phyloP scores from a whole-genome alignment of 371 early-diverging fungal genomes.

The Parasitella parasitica region DNA sequence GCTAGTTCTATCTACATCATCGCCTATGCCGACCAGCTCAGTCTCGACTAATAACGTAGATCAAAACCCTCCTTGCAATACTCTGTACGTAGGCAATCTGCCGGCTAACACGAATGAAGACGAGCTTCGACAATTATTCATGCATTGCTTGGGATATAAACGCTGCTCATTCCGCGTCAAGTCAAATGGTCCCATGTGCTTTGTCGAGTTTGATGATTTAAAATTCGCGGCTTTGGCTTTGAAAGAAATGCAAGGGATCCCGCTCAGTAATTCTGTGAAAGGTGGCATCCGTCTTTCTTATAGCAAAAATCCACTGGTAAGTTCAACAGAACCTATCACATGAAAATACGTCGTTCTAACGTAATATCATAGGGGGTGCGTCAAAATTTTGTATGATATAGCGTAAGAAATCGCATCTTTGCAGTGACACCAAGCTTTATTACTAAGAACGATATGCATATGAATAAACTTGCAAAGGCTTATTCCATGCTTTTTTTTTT shows the following conservation, averaged over 20 bases:
- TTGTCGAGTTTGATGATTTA: constrained; percentile 89
- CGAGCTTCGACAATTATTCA: constrained; percentile 79
- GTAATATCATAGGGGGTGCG: constrained; percentile 10
- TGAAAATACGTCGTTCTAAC: constrained; percentile 1
- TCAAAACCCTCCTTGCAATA: constrained; percentile 96
- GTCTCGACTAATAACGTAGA: constrained; percentile 46
- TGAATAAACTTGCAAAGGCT: no score
- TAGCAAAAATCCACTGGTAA: constrained; percentile 90
- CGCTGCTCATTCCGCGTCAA: constrained; percentile 84
- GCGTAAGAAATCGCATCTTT: no score
- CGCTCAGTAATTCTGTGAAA: constrained; percentile 81
- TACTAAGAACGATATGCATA: no score
- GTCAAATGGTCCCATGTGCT: constrained; percentile 87
- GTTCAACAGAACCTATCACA: constrained; percentile 3
- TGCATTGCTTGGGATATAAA: constrained; percentile 76
- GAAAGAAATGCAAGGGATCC: constrained; percentile 75
- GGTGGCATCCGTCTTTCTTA: constrained; percentile 91
- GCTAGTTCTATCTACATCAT: background rate
- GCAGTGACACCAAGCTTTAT: background rate
- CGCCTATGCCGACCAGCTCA: constrained; percentile 5
- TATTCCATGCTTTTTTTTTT: no score
- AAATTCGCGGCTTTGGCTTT: constrained; percentile 85
- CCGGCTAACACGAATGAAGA: constrained; percentile 81
- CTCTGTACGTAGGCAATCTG: constrained; percentile 95
- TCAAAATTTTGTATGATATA: background rate